These are phyloP conservation scores for Hypoxylon subgilvum DNA, from an alignment of 495 filamentous ascomycete genomes.

Conservation along the genomic window DNA sequence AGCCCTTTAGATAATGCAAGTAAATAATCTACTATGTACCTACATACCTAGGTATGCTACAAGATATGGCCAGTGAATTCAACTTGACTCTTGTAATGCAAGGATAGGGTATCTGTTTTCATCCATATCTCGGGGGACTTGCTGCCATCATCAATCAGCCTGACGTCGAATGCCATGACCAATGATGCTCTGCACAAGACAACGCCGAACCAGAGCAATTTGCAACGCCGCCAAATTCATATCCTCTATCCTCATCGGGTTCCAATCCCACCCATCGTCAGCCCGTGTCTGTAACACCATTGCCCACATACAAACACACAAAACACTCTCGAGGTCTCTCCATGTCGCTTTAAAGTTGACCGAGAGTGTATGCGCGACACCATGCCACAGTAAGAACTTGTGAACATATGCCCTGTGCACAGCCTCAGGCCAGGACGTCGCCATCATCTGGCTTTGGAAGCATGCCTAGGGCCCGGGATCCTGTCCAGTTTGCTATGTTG, in stretches of 20 bases:
- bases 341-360: not conserved
- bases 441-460: not conserved
- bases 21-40: not conserved
- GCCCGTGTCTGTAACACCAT: slow-evolving; percentile 6
- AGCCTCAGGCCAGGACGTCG: too few species aligned
- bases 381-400: too few species aligned
- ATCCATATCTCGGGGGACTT: slow-evolving; percentile 31
- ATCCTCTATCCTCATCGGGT: slow-evolving; percentile 20
- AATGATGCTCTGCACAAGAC: slow-evolving; percentile 30
- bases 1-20: too few species aligned
- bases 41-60: too few species aligned
- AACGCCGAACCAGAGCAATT: slow-evolving; percentile 36
- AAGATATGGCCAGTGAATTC: too few species aligned
- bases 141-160: slow-evolving; percentile 15
- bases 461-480: not conserved
- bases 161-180: too few species aligned
- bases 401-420: too few species aligned
- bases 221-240: slow-evolving; percentile 33
- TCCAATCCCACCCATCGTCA: not conserved
- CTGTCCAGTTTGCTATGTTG: not conserved
- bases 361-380: too few species aligned
- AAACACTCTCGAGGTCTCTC: not conserved
- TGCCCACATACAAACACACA: too few species aligned
- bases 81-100: too few species aligned
- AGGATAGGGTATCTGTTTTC: slow-evolving; percentile 42